phyloP scores from a whole-genome alignment of 345 rosid species.

The Boechera stricta region DNA sequence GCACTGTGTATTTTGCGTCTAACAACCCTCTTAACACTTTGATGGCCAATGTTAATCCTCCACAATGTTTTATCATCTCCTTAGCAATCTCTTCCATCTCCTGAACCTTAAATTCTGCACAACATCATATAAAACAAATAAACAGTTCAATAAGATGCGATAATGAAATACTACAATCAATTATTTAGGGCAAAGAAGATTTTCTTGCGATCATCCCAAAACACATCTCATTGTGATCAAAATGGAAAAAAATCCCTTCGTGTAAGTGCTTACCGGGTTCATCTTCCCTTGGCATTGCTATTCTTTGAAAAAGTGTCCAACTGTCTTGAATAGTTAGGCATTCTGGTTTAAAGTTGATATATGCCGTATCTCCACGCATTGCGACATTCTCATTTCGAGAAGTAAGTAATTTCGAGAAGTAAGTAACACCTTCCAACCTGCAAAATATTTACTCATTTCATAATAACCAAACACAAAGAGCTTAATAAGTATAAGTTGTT shows the following conservation, averaged over 20 bases:
- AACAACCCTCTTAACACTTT: conserved; percentile 16
- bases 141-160: background rate
- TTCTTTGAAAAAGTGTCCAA: conserved; percentile 38
- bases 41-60: conserved; percentile 18
- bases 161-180: too few relatives aligned
- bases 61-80: conserved; percentile 25
- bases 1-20: background rate
- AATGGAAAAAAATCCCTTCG: background rate
- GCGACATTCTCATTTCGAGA: conserved; percentile 44
- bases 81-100: conserved; percentile 11
- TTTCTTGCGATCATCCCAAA: background rate
- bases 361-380: background rate
- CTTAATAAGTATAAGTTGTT: background rate
- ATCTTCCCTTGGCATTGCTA: conserved; percentile 25
- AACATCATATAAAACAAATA: too few relatives aligned
- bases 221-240: background rate
- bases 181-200: background rate
- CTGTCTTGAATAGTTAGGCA: conserved; percentile 31
- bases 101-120: background rate
- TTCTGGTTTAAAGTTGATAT: conserved; percentile 14
- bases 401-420: too few relatives aligned
- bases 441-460: background rate
- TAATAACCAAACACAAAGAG: background rate
- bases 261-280: conserved; percentile 23
- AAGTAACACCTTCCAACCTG: conserved; percentile 29